Conservation (phyloP, 2,329 filamentous ascomycete genomes). For the Fusarium beomiforme region DNA sequence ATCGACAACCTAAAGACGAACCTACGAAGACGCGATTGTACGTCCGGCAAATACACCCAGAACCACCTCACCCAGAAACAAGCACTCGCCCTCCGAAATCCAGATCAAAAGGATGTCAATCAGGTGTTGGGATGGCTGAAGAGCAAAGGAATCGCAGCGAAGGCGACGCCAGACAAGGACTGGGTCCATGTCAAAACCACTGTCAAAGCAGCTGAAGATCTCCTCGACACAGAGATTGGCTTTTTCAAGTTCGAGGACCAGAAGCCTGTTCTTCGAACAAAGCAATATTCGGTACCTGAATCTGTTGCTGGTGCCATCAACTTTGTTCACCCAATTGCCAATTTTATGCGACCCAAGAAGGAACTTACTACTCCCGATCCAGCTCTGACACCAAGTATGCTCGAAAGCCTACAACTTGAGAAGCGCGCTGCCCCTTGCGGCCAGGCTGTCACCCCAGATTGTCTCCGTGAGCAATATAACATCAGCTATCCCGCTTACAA, state of each 20-base stretch:
- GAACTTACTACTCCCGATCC: constrained; percentile 36
- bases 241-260: constrained; percentile 54
- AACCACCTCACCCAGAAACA: constrained; percentile 51
- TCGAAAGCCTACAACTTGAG: constrained; percentile 16
- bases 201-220: constrained; percentile 49
- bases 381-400: constrained; percentile 4
- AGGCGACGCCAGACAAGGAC: constrained; percentile 48
- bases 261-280: constrained; percentile 54
- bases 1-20: constrained; percentile 41
- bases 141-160: constrained; percentile 48
- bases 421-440: constrained; percentile 46
- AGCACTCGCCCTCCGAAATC: constrained; percentile 49
- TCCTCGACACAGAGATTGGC: constrained; percentile 54
- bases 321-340: constrained; percentile 59
- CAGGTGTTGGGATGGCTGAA: constrained; percentile 55
- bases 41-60: constrained; percentile 9
- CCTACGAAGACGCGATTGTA: constrained; percentile 33
- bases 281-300: constrained; percentile 56
- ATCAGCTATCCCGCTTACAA: constrained; percentile 50
- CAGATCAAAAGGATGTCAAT: constrained; percentile 47
- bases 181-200: constrained; percentile 57
- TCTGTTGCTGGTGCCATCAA: constrained; percentile 51
- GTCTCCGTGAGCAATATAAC: constrained; percentile 58
- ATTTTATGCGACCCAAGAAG: constrained; percentile 58
- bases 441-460: constrained; percentile 50